Evolutionary conservation across 2,329 filamentous ascomycete species (phyloP).

Genomic region (Hypoxylon sp.): DNA sequence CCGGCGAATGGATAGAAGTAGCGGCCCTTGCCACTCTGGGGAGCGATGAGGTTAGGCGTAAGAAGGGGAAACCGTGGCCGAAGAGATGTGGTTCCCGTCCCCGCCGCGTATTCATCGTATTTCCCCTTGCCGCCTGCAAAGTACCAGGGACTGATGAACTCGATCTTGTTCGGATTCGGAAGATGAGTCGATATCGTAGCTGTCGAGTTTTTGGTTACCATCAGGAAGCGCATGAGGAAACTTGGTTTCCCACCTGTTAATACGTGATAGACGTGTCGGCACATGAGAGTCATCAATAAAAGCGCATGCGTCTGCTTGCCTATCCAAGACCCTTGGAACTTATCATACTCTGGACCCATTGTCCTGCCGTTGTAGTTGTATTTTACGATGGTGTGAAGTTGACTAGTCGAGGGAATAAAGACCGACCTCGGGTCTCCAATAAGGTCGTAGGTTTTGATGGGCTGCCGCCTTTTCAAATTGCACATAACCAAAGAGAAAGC

Average conservation of each 20-base stretch:
- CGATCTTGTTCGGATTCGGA: constrained; percentile 31
- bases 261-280: constrained; percentile 22
- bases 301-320: constrained; percentile 34
- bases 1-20: constrained; percentile 40
- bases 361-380: constrained; percentile 12
- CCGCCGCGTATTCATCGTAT: constrained; percentile 5
- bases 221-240: background rate
- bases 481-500: constrained; percentile 35
- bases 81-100: constrained; percentile 8
- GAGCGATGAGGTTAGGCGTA: constrained; percentile 16
- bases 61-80: constrained; percentile 36
- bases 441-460: background rate
- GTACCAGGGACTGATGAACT: constrained; percentile 36
- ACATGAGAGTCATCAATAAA: constrained; percentile 25
- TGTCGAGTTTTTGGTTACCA: background rate
- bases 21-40: constrained; percentile 12
- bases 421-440: background rate
- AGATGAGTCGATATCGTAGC: background rate
- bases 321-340: constrained; percentile 32
- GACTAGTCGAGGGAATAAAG: constrained; percentile 8
- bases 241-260: constrained; percentile 4
- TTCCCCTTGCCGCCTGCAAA: constrained; percentile 2
- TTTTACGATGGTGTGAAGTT: constrained; percentile 11
- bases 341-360: constrained; percentile 15
- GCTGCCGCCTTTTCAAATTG: constrained; percentile 20